A percentile compares a stretch with the other conserved stretches of the same genome.
These are phyloP conservation scores for Colletotrichum caudatum DNA, from an alignment of 2,329 filamentous ascomycete genomes.

Conservation along the genomic window DNA sequence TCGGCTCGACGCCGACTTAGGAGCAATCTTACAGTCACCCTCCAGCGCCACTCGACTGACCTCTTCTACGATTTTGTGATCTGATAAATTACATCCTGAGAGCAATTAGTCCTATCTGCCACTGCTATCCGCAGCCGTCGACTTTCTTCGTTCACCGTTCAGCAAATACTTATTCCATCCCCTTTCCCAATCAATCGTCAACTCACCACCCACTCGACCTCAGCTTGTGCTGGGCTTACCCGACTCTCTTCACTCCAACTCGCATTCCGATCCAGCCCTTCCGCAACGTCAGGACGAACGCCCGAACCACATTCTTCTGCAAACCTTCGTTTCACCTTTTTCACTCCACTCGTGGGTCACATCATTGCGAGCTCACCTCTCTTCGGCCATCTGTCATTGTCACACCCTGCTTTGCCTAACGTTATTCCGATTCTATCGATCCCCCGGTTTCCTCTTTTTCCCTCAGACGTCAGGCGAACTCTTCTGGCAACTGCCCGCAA, in stretches of 20 bases:
- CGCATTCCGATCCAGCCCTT: constrained; percentile 8
- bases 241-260: constrained; percentile 18
- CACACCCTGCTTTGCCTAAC: not conserved
- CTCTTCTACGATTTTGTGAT: not conserved
- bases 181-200: not conserved
- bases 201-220: not conserved
- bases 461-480: constrained; percentile 3
- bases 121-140: constrained; percentile 10
- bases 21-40: not conserved
- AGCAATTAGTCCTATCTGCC: not conserved
- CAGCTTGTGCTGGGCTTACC: constrained; percentile 3
- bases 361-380: constrained; percentile 31
- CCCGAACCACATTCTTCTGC: constrained; percentile 29
- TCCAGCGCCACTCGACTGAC: constrained; percentile 8
- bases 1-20: constrained; percentile 13
- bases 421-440: constrained; percentile 10
- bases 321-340: constrained; percentile 39
- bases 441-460: not conserved
- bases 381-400: not conserved
- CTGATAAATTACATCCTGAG: not conserved
- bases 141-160: not conserved
- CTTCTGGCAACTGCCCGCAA: not conserved
- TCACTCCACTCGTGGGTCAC: constrained; percentile 8
- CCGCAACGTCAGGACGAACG: constrained; percentile 35
- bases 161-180: not conserved